A percentile compares a stretch with the other conserved stretches of the same genome.
These are phyloP conservation scores for Inonotus obliquus DNA, from an alignment of 1,284 basidiomycete genomes.

Conservation along the genomic window DNA sequence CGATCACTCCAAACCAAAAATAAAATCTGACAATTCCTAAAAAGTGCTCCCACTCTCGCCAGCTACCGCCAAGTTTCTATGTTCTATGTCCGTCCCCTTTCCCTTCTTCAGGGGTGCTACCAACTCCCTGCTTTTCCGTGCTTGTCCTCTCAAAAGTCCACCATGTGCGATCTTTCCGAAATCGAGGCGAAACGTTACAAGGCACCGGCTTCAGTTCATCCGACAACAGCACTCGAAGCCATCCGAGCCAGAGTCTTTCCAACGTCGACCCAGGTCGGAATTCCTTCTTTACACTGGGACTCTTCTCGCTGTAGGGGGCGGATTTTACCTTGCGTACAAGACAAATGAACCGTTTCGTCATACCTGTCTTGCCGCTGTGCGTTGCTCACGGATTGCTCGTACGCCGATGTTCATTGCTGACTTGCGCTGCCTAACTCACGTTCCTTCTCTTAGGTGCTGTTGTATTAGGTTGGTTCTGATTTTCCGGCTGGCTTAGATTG, in stretches of 20 bases:
- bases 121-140: not conserved
- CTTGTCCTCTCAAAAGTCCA: not conserved
- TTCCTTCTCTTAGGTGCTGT: constrained; percentile 49
- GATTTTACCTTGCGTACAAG: constrained; percentile 49
- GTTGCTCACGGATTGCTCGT: constrained; percentile 74
- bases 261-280: constrained; percentile 10
- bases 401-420: constrained; percentile 23
- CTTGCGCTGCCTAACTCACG: not conserved
- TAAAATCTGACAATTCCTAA: not conserved
- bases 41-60: not conserved
- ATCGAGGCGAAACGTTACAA: not conserved
- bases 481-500: not conserved
- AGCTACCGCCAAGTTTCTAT: constrained; percentile 5
- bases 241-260: not conserved
- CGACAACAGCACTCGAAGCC: not conserved
- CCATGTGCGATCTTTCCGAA: not conserved
- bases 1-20: not conserved
- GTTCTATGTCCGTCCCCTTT: constrained; percentile 15
- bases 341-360: constrained; percentile 63
- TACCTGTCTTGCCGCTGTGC: constrained; percentile 53
- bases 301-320: constrained; percentile 26
- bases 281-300: constrained; percentile 15
- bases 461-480: constrained; percentile 32
- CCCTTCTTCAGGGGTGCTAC: constrained; percentile 4
- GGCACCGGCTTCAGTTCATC: not conserved